These are phyloP conservation scores for Eucalyptus dawsonii DNA, from an alignment of 345 rosid genomes.

Conservation along the genomic window DNA sequence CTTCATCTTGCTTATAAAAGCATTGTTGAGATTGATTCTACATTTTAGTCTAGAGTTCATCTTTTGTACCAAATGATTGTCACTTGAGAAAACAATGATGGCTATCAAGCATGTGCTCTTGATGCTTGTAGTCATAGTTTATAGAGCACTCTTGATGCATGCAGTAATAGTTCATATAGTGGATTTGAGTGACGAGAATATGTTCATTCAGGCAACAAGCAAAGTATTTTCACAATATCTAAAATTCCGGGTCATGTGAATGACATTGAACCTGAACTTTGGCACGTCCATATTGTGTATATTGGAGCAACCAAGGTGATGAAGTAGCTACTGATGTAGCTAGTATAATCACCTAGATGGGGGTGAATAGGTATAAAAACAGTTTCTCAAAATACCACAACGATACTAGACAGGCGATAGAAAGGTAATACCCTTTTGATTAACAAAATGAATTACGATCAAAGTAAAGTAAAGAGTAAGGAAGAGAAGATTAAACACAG, in stretches of 20 bases:
- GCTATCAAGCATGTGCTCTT: not conserved
- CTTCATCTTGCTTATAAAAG: not conserved
- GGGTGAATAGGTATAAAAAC: too few species aligned
- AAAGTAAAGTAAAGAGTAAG: too few species aligned
- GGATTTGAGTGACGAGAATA: not conserved
- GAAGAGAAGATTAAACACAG: too few species aligned
- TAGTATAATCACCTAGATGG: too few species aligned
- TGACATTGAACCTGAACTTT: not conserved
- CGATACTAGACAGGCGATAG: too few species aligned
- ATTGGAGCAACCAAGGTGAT: constrained; percentile 32
- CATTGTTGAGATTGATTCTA: not conserved
- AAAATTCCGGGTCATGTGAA: not conserved
- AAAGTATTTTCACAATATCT: not conserved
- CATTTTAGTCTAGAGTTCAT: not conserved
- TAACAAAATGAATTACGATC: too few species aligned
- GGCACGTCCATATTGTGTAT: constrained; percentile 22
- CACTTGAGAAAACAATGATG: not conserved
- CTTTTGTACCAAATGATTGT: not conserved
- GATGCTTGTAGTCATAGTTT: not conserved
- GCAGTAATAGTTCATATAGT: not conserved
- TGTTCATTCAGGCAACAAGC: not conserved
- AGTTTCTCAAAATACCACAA: too few species aligned
- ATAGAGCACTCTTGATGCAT: not conserved
- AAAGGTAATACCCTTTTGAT: too few species aligned
- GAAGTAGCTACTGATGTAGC: too few species aligned